Base-by-base conservation (phyloP, 805 yeast species). In the Komagataella kurtzmanii region DNA sequence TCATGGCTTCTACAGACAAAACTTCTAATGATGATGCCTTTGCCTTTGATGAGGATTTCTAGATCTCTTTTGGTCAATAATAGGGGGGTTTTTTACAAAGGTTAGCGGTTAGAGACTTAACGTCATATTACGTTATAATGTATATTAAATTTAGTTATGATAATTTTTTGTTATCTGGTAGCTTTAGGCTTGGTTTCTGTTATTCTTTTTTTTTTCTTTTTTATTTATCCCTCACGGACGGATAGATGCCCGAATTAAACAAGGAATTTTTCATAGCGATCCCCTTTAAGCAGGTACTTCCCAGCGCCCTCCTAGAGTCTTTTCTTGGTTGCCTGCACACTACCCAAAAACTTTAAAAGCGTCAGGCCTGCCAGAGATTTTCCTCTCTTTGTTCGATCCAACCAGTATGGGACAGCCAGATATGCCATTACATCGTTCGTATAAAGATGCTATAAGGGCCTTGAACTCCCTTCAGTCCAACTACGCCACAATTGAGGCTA, bases 1-100 rank as follows among this genome's bases (percentile, higher is more conserved):
- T 91, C 64, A 91, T 91, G 93, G 91, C 96, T 58, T 76, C 77
- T 58, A 68, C 80, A 51, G 69, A 71, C 58, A 78, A 80, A 60
- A 66, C 74, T 55, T 65, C 67, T 55, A 72, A 70, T 55, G 59
- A 67, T 49, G 73, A 73, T 65, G 78, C 80, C 48, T 90, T 91
- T 72, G 73, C 85, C 49, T 84, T 93, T 61, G 96, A 90, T 69
- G 99, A 91, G 71, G 98, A 93, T 64, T 91, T 91, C 71, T 91
- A 82, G 74, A 44, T 24, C 23, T 50, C 45, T 46, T 52, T 18
- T 14, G 40, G 40, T 30, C 14, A 10, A 30, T 10, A 30, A 30
- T 30, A 30, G 40, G 40, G 14, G 40, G 40, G 14, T 14, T 30
- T 30, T 30, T 21, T 8, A 30, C 40, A 30, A 30, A 30, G 40